Evolutionary conservation across 2,329 filamentous ascomycete genomes (phyloP).

Genomic region (Alternaria solani): DNA sequence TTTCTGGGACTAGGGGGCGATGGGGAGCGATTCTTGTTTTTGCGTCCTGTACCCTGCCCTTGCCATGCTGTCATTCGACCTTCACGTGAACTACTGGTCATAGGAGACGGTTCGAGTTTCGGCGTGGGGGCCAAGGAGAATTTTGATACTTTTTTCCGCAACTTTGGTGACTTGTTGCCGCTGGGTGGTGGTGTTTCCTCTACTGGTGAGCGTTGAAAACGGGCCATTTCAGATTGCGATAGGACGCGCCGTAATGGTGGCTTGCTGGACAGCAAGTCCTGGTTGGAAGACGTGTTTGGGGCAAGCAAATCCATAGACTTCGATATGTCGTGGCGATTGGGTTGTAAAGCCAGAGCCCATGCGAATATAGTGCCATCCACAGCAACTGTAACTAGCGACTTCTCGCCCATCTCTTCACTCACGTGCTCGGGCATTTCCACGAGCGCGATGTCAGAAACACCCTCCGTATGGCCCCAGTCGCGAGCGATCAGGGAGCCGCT

Average conservation of each 20-base stretch:
- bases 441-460: constrained; percentile 84
- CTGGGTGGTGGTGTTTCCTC: constrained; percentile 46
- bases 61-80: constrained; percentile 26
- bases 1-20: constrained; percentile 52
- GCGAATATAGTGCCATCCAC: constrained; percentile 61
- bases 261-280: constrained; percentile 54
- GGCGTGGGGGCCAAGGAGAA: constrained; percentile 58
- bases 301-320: constrained; percentile 50
- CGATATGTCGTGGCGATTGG: constrained; percentile 42
- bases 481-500: constrained; percentile 80
- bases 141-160: constrained; percentile 65
- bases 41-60: constrained; percentile 33
- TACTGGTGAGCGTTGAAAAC: constrained; percentile 68
- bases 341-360: constrained; percentile 51
- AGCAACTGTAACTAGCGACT: constrained; percentile 57
- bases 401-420: constrained; percentile 58
- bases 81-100: constrained; percentile 37
- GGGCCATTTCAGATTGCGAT: constrained; percentile 85
- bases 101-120: constrained; percentile 54
- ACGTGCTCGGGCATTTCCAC: constrained; percentile 52
- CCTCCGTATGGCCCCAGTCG: constrained; percentile 95
- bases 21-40: constrained; percentile 51
- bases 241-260: constrained; percentile 85
- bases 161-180: constrained; percentile 57
- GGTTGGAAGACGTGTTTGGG: constrained; percentile 41